Evolutionary conservation across 2,329 filamentous ascomycete genomes (phyloP), one percentile per base, ranked within the genome.

Genomic region (Trichophyton equinum): DNA sequence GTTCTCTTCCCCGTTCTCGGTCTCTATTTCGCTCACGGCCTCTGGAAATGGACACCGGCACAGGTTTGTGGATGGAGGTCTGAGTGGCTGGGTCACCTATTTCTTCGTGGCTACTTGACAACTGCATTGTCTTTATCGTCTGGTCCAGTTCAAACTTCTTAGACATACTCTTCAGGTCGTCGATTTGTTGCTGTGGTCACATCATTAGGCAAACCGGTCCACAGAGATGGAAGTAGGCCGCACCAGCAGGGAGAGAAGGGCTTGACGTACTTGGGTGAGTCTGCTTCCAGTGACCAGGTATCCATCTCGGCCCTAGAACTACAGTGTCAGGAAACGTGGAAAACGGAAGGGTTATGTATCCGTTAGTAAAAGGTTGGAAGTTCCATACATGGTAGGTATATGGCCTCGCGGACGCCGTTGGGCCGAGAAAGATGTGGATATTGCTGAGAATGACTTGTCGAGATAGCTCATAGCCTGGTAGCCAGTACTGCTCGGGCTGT

Each of bases 381-480:
- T 47, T 30, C 18, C 44, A 58, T 75, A 77, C 76, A 70, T 78
- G 76, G 63, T 78, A 77, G 58, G 72, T 76, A 65, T 75, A 79
- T 44, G 77, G 77, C 62, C 77, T 70, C 40, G 75, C 76, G 7
- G 75, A 75, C 60, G 77, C 75, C 61, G 73, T 73, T 46, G 77
- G 77, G 9, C 77, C 77, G 27, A 79, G 72, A 62, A 78, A 77
- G 64, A 75, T 78, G 61, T 78, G 76, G 57, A 79, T 76, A 56
- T 78, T 75, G 47, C 75, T 74, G 55, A 79, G 70, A 51, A 79
- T 76, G 60, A 79, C 74, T 62, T 78, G 76, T 46, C 77, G 73
- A 49, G 76, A 78, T n/a, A 79, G 73, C 15, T 73, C 73, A 62
- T 75, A 78, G 56, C 77, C 77, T 36, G 77, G 76, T 49, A 79